These are phyloP conservation scores for Citrus medica DNA, from an alignment of 345 rosid species.

Conservation along the genomic window DNA sequence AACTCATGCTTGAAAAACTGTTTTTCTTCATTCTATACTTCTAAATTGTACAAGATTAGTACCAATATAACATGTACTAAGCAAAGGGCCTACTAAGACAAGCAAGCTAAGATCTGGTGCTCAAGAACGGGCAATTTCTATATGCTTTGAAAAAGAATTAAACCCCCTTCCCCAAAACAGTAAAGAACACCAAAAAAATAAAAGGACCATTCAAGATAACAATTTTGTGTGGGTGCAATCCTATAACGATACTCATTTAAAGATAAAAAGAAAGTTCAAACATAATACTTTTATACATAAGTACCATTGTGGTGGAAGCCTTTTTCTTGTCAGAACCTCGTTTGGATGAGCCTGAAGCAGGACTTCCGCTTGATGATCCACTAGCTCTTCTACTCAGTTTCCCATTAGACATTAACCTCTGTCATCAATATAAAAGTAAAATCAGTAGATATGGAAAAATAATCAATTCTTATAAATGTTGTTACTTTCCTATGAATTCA, in stretches of 20 bases:
- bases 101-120: background rate
- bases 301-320: conserved; percentile 47
- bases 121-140: background rate
- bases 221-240: background rate
- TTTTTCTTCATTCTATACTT: background rate
- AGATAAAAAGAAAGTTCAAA: background rate
- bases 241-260: background rate
- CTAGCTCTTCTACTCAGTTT: conserved; percentile 47
- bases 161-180: too few relatives aligned
- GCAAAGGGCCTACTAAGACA: background rate
- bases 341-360: conserved; percentile 44
- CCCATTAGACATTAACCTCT: conserved; percentile 46
- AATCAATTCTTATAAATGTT: background rate
- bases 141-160: background rate
- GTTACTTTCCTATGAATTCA: background rate
- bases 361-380: conserved; percentile 40
- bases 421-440: conserved; percentile 14
- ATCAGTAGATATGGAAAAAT: background rate
- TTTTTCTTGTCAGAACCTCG: conserved; percentile 57
- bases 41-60: background rate
- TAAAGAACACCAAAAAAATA: too few relatives aligned
- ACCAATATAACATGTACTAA: background rate
- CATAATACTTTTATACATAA: background rate
- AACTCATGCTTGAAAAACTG: background rate
- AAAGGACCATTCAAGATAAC: too few relatives aligned